Evolutionary conservation across 495 filamentous ascomycete genomes (phyloP).

Genomic region (Thermothielavioides terrestris): DNA sequence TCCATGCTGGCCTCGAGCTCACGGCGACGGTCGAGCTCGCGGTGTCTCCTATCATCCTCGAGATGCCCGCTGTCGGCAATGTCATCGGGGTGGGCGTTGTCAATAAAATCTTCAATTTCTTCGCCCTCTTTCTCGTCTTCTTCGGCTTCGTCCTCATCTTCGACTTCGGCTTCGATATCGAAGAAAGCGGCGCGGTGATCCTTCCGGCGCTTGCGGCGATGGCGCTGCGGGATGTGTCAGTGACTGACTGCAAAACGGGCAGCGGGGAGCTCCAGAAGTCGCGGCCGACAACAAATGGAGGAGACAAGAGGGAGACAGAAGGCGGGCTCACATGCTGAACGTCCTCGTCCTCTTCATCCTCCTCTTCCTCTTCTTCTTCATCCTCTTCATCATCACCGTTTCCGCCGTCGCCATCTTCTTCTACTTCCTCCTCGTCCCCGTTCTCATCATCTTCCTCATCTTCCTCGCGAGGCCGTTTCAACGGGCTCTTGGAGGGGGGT

Average conservation of each 20-base stretch:
- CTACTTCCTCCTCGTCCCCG: constrained; percentile 34
- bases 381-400: constrained; percentile 51
- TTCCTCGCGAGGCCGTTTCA: constrained; percentile 16
- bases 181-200: constrained; percentile 72
- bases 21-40: constrained; percentile 86
- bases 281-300: not conserved
- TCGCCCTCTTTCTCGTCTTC: constrained; percentile 83
- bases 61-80: constrained; percentile 72
- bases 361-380: constrained; percentile 47
- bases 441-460: constrained; percentile 35
- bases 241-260: not conserved
- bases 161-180: constrained; percentile 94
- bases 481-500: constrained; percentile 18
- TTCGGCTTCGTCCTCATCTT: constrained; percentile 86
- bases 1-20: constrained; percentile 78
- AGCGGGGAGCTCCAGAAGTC: not conserved
- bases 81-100: constrained; percentile 84
- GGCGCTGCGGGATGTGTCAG: constrained; percentile 44
- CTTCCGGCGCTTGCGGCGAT: constrained; percentile 68
- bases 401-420: constrained; percentile 36
- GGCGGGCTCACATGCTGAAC: constrained; percentile 30
- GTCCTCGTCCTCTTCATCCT: constrained; percentile 46
- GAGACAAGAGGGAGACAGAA: not conserved
- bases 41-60: constrained; percentile 81
- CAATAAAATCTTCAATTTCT: constrained; percentile 73